phyloP scores from a whole-genome alignment of 805 yeast genomes.

The Nematodospora valgi region DNA sequence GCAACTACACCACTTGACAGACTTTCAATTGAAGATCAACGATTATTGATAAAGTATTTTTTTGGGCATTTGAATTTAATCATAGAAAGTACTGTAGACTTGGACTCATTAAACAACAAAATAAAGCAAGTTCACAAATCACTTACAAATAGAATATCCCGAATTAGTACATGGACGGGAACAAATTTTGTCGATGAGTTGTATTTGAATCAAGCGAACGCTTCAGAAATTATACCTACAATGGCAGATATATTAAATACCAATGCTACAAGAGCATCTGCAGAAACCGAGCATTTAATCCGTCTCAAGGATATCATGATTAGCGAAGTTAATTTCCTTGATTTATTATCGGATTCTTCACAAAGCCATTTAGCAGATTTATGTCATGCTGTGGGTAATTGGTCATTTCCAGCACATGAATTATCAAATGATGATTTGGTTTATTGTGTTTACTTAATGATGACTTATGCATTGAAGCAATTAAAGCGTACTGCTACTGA shows the following conservation, averaged over 20 bases:
- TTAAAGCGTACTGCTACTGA: not conserved
- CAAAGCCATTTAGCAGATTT: slow-evolving; percentile 23
- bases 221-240: slow-evolving; percentile 28
- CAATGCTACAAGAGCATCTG: slow-evolving; percentile 24
- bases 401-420: slow-evolving; percentile 73
- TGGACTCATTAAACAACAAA: not conserved
- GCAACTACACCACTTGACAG: slow-evolving; percentile 16
- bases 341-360: slow-evolving; percentile 22
- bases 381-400: slow-evolving; percentile 47
- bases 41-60: slow-evolving; percentile 30
- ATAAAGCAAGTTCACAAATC: slow-evolving; percentile 21
- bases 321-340: slow-evolving; percentile 27
- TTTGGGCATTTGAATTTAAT: slow-evolving; percentile 32
- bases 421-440: slow-evolving; percentile 62
- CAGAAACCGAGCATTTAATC: slow-evolving; percentile 13
- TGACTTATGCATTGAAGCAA: slow-evolving; percentile 40
- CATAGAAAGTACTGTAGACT: not conserved
- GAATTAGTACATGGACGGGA: slow-evolving; percentile 45
- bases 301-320: slow-evolving; percentile 23
- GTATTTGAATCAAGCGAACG: slow-evolving; percentile 9
- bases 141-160: slow-evolving; percentile 29
- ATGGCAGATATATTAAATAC: slow-evolving; percentile 30
- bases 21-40: slow-evolving; percentile 24
- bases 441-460: slow-evolving; percentile 54
- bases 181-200: slow-evolving; percentile 19